Evolutionary conservation across 177 flowering plant species (phyloP).

Genomic region (Vitis hybrid): DNA sequence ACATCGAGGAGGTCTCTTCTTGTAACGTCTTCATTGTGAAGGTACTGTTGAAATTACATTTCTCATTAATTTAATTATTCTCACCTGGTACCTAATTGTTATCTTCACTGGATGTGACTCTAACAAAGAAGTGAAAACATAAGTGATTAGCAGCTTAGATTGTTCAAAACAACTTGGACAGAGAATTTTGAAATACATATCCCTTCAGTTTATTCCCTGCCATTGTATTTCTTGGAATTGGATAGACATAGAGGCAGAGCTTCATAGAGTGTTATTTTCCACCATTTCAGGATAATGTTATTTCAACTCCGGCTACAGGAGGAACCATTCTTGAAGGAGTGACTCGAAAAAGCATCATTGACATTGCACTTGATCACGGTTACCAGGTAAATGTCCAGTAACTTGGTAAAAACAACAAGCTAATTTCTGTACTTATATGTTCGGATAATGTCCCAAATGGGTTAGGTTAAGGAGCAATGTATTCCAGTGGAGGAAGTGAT

Average conservation of each 20-base stretch:
- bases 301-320: slow-evolving; percentile 70
- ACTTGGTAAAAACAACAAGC: neutral
- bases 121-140: too few relatives aligned
- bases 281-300: slow-evolving; percentile 47
- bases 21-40: slow-evolving; percentile 82
- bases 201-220: neutral
- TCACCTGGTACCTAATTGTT: neutral
- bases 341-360: slow-evolving; percentile 81
- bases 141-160: too few relatives aligned
- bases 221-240: neutral
- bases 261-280: neutral
- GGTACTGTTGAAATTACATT: slow-evolving; percentile 36
- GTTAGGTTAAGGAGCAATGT: slow-evolving; percentile 76
- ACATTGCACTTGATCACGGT: slow-evolving; percentile 61
- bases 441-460: neutral
- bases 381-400: slow-evolving; percentile 48
- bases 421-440: neutral
- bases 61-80: neutral
- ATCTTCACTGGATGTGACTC: too few relatives aligned
- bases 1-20: slow-evolving; percentile 85
- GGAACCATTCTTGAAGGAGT: slow-evolving; percentile 86
- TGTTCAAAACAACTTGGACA: neutral
- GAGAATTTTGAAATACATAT: neutral
- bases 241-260: too few relatives aligned
- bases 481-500: slow-evolving; percentile 63